Conservation (phyloP, 805 yeast species). For the Wickerhamomyces silvicola region DNA sequence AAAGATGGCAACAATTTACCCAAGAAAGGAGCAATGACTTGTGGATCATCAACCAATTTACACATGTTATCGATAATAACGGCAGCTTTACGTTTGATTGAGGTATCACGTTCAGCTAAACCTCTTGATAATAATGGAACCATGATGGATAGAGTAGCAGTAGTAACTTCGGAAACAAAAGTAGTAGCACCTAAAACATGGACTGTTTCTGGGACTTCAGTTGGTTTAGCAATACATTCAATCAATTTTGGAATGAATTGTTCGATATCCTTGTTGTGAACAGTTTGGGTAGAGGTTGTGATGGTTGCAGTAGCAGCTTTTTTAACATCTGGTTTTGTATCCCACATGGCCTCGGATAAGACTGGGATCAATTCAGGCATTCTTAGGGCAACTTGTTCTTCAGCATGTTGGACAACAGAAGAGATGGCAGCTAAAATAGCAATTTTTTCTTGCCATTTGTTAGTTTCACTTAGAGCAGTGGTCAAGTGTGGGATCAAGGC, state of each 20-base stretch:
- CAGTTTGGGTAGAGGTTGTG: constrained; percentile 94
- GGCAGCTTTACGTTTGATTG: constrained; percentile 99
- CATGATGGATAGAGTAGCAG: constrained; percentile 99
- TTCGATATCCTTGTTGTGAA: constrained; percentile 99
- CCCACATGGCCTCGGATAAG: constrained; percentile 99
- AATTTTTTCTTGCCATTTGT: constrained; percentile 98
- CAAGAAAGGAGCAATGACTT: constrained; percentile 99
- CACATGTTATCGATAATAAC: constrained; percentile 99
- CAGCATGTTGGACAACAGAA: constrained; percentile 87
- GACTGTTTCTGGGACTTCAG: constrained; percentile 97
- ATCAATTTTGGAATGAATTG: constrained; percentile 98
- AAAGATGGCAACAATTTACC: constrained; percentile 92
- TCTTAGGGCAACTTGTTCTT: constrained; percentile 93
- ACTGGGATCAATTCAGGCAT: constrained; percentile 99
- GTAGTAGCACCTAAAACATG: constrained; percentile 99
- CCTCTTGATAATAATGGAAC: constrained; percentile 98
- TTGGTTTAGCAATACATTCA: constrained; percentile 94
- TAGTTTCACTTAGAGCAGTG: constrained; percentile 56
- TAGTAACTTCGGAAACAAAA: constrained; percentile 98
- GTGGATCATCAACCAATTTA: constrained; percentile 99
- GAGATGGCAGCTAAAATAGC: constrained; percentile 82
- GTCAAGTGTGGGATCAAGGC: constrained; percentile 78
- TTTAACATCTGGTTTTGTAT: constrained; percentile 98
- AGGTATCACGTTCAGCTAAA: constrained; percentile 98
- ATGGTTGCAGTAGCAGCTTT: constrained; percentile 93